Percentiles rank a stretch among this genome's conserved stretches.
phyloP scores from a whole-genome alignment of 2,329 filamentous ascomycete genomes.

The Acrodontium crateriforme region DNA sequence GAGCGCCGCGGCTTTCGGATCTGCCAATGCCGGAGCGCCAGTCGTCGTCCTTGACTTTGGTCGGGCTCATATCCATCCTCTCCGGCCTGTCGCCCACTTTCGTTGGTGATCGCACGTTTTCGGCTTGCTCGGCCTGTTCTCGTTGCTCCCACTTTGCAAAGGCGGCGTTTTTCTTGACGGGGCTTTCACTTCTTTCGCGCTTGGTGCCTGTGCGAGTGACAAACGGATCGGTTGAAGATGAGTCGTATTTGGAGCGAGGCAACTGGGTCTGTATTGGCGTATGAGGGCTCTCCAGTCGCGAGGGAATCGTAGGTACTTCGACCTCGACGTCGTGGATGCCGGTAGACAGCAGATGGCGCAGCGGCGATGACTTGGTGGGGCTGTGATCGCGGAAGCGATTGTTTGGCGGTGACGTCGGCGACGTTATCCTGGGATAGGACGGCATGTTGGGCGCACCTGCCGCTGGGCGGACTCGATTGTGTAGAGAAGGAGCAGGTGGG shows the following conservation, averaged over 20 bases:
- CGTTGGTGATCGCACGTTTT: constrained; percentile 5
- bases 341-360: constrained; percentile 22
- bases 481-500: too few relatives aligned
- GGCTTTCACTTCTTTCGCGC: constrained; percentile 21
- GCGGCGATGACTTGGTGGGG: constrained; percentile 20
- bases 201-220: constrained; percentile 15
- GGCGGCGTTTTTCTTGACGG: constrained; percentile 22
- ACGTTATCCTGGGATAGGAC: constrained; percentile 11
- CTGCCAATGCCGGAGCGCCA: constrained; percentile 17
- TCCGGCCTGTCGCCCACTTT: too few relatives aligned
- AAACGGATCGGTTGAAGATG: constrained; percentile 22
- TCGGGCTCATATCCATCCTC: constrained; percentile 18
- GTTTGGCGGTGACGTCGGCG: constrained; percentile 20
- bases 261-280: too few relatives aligned
- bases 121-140: constrained; percentile 11
- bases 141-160: constrained; percentile 18
- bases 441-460: constrained; percentile 15
- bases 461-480: too few relatives aligned
- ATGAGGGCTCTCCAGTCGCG: too few relatives aligned
- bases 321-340: constrained; percentile 20
- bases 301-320: too few relatives aligned
- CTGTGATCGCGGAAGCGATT: constrained; percentile 19
- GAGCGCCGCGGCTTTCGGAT: constrained; percentile 16
- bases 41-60: constrained; percentile 20
- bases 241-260: too few relatives aligned